A percentile compares a stretch with the other conserved stretches of the same genome.
phyloP scores from a whole-genome alignment of 1,284 basidiomycete species.

The Leccinum pachyderme region DNA sequence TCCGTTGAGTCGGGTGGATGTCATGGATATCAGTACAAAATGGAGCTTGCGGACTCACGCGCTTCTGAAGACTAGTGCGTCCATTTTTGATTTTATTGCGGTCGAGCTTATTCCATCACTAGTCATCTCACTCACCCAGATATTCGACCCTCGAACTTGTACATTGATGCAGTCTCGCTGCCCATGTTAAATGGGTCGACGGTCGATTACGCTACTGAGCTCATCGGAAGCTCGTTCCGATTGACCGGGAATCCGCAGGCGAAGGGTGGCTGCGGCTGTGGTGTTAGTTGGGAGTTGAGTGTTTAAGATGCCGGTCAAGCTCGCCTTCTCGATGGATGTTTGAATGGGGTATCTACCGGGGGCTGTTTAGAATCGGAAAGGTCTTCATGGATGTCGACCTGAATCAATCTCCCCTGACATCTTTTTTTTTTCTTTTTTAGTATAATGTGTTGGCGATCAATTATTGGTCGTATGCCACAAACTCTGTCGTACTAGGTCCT shows the following conservation, averaged over 20 bases:
- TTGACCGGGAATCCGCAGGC: slow-evolving; percentile 82
- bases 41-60: slow-evolving; percentile 65
- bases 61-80: slow-evolving; percentile 79
- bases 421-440: neutral
- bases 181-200: slow-evolving; percentile 79
- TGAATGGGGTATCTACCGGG: neutral
- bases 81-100: neutral
- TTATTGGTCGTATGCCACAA: neutral
- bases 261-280: slow-evolving; percentile 88
- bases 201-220: slow-evolving; percentile 86
- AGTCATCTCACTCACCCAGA: slow-evolving; percentile 69
- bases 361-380: neutral
- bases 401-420: neutral
- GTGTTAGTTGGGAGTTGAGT: slow-evolving; percentile 88
- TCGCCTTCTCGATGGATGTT: neutral
- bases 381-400: neutral
- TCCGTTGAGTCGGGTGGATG: slow-evolving; percentile 88
- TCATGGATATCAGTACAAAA: slow-evolving; percentile 91
- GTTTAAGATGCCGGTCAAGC: slow-evolving; percentile 3
- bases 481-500: too few relatives aligned
- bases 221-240: slow-evolving; percentile 86
- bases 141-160: slow-evolving; percentile 66
- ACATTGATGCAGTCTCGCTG: slow-evolving; percentile 82
- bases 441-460: neutral
- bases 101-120: neutral